Percentiles rank a stretch among this genome's conserved stretches.
Conservation (phyloP, 2,329 filamentous ascomycete species). For the Botrytis tulipae region DNA sequence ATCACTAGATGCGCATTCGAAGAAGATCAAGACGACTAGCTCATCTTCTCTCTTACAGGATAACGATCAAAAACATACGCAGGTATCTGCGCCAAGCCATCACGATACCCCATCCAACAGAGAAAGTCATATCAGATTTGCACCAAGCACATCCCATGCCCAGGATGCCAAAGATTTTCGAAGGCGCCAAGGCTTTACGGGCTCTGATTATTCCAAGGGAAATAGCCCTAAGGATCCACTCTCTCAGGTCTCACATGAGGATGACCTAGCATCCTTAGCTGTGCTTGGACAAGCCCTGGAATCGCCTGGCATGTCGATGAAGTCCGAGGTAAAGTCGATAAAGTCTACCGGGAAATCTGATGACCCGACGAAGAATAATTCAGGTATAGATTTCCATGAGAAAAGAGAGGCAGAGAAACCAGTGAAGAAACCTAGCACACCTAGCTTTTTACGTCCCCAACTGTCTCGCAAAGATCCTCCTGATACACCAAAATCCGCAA, state of each 20-base stretch:
- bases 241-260: conserved; percentile 27
- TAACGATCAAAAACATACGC: not conserved
- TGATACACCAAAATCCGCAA: not conserved
- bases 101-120: not conserved
- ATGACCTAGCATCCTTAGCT: conserved; percentile 29
- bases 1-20: not conserved
- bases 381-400: conserved; percentile 7
- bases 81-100: not conserved
- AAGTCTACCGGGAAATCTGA: not conserved
- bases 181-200: not conserved
- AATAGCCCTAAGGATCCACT: conserved; percentile 21
- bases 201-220: not conserved
- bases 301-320: not conserved
- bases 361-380: conserved; percentile 16
- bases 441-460: not conserved
- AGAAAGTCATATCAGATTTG: conserved; percentile 18
- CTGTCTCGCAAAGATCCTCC: not conserved
- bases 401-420: conserved; percentile 1
- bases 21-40: not conserved
- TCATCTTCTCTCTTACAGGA: not conserved
- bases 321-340: not conserved
- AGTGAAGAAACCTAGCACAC: not conserved
- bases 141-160: not conserved
- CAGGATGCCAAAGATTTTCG: not conserved
- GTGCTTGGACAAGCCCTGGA: conserved; percentile 26